Percentiles rank a stretch among this genome's conserved stretches.
These are phyloP conservation scores for Geotrichum bryndzae DNA, from an alignment of 1,139 yeast species.

Conservation along the genomic window DNA sequence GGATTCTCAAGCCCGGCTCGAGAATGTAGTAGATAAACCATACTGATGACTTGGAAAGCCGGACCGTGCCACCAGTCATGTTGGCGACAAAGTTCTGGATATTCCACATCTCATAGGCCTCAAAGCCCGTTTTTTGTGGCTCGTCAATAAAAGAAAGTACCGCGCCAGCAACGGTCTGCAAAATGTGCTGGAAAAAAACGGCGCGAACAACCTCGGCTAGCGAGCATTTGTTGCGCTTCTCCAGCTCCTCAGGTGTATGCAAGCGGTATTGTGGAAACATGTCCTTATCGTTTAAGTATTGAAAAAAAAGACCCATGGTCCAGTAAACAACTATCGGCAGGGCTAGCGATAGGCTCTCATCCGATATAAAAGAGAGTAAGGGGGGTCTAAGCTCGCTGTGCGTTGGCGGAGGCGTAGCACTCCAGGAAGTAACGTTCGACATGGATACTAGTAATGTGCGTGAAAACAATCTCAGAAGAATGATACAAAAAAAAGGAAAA, in stretches of 20 bases:
- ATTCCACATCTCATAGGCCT: constrained; percentile 62
- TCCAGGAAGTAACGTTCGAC: constrained; percentile 7
- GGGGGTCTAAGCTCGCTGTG: constrained; percentile 8
- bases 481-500: not conserved
- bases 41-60: constrained; percentile 18
- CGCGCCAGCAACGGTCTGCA: constrained; percentile 71
- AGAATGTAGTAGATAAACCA: constrained; percentile 44
- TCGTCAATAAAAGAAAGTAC: constrained; percentile 53
- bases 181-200: constrained; percentile 73
- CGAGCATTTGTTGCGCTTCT: constrained; percentile 64
- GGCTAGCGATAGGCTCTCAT: constrained; percentile 6
- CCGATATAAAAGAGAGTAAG: constrained; percentile 9
- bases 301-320: constrained; percentile 68
- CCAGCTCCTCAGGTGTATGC: constrained; percentile 48
- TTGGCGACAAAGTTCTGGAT: constrained; percentile 5
- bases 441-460: not conserved
- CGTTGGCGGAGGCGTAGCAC: constrained; percentile 8
- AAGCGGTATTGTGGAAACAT: constrained; percentile 78
- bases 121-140: constrained; percentile 65
- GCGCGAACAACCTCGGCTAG: constrained; percentile 66
- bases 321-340: constrained; percentile 33
- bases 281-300: constrained; percentile 63
- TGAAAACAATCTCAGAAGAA: not conserved
- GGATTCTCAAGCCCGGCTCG: constrained; percentile 50
- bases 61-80: constrained; percentile 14